Conservation (phyloP, 1,139 yeast genomes). For the Chernovozyma aurita region DNA sequence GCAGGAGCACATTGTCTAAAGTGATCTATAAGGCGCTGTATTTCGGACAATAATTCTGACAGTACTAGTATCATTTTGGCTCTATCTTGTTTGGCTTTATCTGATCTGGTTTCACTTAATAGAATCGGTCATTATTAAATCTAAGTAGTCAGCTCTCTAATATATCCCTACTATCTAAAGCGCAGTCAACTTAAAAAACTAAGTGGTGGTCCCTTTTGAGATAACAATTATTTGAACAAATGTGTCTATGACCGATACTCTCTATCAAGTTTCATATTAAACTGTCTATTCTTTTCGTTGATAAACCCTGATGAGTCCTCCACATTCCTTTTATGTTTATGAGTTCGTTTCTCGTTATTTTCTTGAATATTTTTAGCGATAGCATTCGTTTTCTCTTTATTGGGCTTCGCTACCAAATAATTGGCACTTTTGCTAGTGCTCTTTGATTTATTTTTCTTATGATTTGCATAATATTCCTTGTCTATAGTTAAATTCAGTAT, state of each 20-base stretch:
- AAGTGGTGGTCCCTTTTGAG: too few species aligned
- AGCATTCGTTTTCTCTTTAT: slow-evolving; percentile 1
- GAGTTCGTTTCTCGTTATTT: not conserved
- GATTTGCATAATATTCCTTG: slow-evolving; percentile 35
- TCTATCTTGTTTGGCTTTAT: too few species aligned
- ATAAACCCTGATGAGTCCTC: slow-evolving; percentile 27
- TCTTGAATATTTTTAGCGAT: slow-evolving; percentile 3
- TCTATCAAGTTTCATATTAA: slow-evolving; percentile 67
- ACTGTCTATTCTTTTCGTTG: slow-evolving; percentile 75
- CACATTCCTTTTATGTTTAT: slow-evolving; percentile 1
- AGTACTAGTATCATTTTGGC: too few species aligned
- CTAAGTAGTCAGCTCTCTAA: too few species aligned
- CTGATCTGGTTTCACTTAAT: too few species aligned
- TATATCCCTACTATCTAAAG: too few species aligned
- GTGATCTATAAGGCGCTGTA: too few species aligned
- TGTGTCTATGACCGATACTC: slow-evolving; percentile 32
- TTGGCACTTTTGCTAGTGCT: not conserved
- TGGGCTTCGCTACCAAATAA: slow-evolving; percentile 3
- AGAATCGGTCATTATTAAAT: too few species aligned
- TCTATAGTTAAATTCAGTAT: slow-evolving; percentile 37
- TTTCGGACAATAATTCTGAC: too few species aligned
- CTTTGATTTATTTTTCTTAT: slow-evolving; percentile 15
- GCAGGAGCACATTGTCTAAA: too few species aligned
- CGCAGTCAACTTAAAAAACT: too few species aligned
- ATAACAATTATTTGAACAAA: too few species aligned